Evolutionary conservation across 495 filamentous ascomycete species (phyloP).

Genomic region (Geopyxis carbonaria): DNA sequence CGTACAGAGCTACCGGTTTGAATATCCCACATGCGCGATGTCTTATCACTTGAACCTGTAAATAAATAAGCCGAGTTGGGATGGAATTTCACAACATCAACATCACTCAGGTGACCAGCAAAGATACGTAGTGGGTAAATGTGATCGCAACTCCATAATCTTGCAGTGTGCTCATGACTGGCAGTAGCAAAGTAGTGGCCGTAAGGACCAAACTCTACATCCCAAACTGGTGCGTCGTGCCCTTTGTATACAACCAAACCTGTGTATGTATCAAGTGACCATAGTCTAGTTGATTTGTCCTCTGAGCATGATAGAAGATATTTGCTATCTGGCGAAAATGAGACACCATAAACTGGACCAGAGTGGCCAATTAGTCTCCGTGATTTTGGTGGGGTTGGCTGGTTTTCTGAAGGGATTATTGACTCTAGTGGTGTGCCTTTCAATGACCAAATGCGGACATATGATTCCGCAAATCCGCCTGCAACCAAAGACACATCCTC

Average conservation of each 20-base stretch:
- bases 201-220: constrained; percentile 76
- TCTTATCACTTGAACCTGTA: constrained; percentile 75
- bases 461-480: constrained; percentile 76
- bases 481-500: constrained; percentile 72
- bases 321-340: constrained; percentile 65
- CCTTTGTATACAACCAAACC: constrained; percentile 86
- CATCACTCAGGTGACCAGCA: constrained; percentile 75
- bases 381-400: constrained; percentile 36
- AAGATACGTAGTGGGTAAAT: constrained; percentile 78
- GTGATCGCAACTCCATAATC: constrained; percentile 79
- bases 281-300: constrained; percentile 74
- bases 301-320: constrained; percentile 74
- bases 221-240: constrained; percentile 75
- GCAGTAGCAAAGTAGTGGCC: constrained; percentile 90
- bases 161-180: constrained; percentile 72
- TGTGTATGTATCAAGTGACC: constrained; percentile 78
- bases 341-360: constrained; percentile 70
- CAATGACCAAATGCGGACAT: constrained; percentile 81
- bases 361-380: constrained; percentile 85
- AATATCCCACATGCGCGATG: constrained; percentile 96
- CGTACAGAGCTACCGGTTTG: constrained; percentile 66
- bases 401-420: constrained; percentile 26
- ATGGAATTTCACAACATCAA: constrained; percentile 74
- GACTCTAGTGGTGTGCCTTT: constrained; percentile 52
- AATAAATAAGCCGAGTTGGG: constrained; percentile 86